A percentile compares a stretch with the other conserved stretches of the same genome.
These are phyloP conservation scores for Geranium incanum DNA, from an alignment of 441 rosid genomes.

Conservation along the genomic window DNA sequence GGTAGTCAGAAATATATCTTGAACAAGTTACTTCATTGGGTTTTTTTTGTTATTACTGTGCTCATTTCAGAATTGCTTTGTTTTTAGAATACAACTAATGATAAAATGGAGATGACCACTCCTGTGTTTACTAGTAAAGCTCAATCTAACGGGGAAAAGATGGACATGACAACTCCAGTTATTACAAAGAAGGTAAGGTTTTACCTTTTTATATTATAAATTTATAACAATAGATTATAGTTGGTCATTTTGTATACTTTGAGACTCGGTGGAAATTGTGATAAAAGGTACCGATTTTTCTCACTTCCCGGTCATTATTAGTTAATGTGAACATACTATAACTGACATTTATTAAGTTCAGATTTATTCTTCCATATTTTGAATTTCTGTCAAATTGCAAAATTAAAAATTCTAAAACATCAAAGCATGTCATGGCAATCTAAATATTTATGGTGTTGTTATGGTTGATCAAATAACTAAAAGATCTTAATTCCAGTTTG, in stretches of 20 bases:
- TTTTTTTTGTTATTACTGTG: slow-evolving; percentile 9
- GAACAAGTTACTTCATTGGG: neutral
- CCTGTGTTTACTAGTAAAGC: slow-evolving; percentile 64
- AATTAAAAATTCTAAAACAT: neutral
- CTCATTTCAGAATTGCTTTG: slow-evolving; percentile 14
- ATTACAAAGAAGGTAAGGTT: slow-evolving; percentile 57
- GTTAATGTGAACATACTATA: neutral
- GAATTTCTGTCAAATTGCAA: neutral
- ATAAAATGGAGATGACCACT: slow-evolving; percentile 86
- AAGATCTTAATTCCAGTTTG: slow-evolving; percentile 4
- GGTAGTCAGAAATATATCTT: slow-evolving; percentile 35
- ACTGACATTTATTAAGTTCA: neutral
- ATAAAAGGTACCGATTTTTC: neutral
- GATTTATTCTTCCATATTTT: neutral
- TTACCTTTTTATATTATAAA: too few relatives aligned
- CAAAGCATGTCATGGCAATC: neutral
- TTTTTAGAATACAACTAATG: slow-evolving; percentile 44
- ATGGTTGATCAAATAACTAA: neutral
- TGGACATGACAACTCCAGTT: slow-evolving; percentile 91
- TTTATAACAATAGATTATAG: neutral
- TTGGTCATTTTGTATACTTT: neutral
- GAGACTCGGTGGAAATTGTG: neutral
- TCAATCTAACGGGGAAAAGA: slow-evolving; percentile 56
- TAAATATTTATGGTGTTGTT: neutral
- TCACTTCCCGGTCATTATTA: neutral